Evolutionary conservation across 2,329 filamentous ascomycete genomes (phyloP), one percentile per base, ranked within the genome.

Genomic region (Clathrospora elynae): DNA sequence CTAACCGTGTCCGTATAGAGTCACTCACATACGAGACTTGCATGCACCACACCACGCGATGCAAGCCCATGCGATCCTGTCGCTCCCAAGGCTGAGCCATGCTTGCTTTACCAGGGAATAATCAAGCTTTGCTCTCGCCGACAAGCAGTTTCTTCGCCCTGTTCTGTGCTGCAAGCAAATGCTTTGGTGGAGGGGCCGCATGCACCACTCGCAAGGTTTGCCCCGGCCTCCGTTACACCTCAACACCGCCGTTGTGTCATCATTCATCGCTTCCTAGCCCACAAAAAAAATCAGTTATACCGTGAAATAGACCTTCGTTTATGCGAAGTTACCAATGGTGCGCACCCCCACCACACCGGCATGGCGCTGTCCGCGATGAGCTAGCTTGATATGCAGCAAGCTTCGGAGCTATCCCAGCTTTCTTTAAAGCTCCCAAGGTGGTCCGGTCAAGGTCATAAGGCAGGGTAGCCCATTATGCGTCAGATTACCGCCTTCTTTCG

Each of bases 351-450:
- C 54, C 46, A 37, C 32, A 34, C 49, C 47, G 46, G 49, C 46
- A 42, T 50, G 36, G 46, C 58, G 57, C 46, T 59, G 55, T 54
- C 61, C 39, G 40, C 33, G 44, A 62, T 61, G 55, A 63, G 60
- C 61, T 60, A 58, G 48, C 51, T 45, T 51, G 43, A 48, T 42
- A 39, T 61, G 61, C 53, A 61, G 49, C 53, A 46, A 53, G 49
- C 51, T 47, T 58, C 45, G 46, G 56, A 61, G 56, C 55, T 59
- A 46, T 57, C 44, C 52, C 54, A 62, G 57, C 57, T 59, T 38
- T 50, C 42, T 36, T 23, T 48, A 42, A 32, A 62, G 44, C 47
- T 59, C 51, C 40, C 53, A 48, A 51, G 41, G 49, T 41, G 49
- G 38, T 51, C 51, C 47, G 35, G 48, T 45, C 53, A 46, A 42